A percentile compares a stretch with the other conserved stretches of the same genome.
phyloP scores from a whole-genome alignment of 495 filamentous ascomycete genomes.

The Extremus antarcticus region DNA sequence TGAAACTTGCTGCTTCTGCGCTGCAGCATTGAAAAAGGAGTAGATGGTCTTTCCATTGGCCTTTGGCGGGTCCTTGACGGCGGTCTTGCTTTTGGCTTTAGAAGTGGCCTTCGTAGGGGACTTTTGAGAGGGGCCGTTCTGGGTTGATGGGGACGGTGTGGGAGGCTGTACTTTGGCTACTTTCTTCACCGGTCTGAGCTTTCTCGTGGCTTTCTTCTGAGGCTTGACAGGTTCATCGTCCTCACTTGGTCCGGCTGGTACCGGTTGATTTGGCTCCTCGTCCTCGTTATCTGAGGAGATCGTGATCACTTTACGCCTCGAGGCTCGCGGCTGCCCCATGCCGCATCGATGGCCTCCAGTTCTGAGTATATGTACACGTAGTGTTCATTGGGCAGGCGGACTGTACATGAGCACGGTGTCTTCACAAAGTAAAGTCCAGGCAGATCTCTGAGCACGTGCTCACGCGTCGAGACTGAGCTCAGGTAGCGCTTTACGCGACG shows the following conservation, averaged over 20 bases:
- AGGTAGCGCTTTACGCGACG: too few relatives aligned
- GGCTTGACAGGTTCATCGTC: slow-evolving; percentile 12
- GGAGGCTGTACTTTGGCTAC: not conserved
- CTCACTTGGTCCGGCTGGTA: slow-evolving; percentile 5
- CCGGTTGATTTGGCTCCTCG: slow-evolving; percentile 3
- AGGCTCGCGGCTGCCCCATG: slow-evolving; percentile 36
- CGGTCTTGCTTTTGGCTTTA: slow-evolving; percentile 4
- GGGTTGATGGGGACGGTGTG: slow-evolving; percentile 2
- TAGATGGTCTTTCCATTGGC: slow-evolving; percentile 28
- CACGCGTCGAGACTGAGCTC: too few relatives aligned
- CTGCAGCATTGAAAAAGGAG: slow-evolving; percentile 35
- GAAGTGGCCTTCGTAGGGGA: slow-evolving; percentile 6
- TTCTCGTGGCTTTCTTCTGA: slow-evolving; percentile 7
- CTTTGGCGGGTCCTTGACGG: slow-evolving; percentile 11
- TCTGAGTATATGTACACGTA: not conserved
- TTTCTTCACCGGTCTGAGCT: slow-evolving; percentile 10
- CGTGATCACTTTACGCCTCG: slow-evolving; percentile 37
- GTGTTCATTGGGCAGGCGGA: not conserved
- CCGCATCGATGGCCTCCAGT: slow-evolving; percentile 6
- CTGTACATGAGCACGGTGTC: too few relatives aligned
- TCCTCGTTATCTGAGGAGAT: slow-evolving; percentile 37
- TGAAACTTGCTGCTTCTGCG: slow-evolving; percentile 22
- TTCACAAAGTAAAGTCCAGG: too few relatives aligned
- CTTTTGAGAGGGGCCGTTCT: not conserved
- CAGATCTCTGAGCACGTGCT: too few relatives aligned